phyloP scores from a whole-genome alignment of 2,329 filamentous ascomycete genomes.

The Pyrenophora seminiperda region DNA sequence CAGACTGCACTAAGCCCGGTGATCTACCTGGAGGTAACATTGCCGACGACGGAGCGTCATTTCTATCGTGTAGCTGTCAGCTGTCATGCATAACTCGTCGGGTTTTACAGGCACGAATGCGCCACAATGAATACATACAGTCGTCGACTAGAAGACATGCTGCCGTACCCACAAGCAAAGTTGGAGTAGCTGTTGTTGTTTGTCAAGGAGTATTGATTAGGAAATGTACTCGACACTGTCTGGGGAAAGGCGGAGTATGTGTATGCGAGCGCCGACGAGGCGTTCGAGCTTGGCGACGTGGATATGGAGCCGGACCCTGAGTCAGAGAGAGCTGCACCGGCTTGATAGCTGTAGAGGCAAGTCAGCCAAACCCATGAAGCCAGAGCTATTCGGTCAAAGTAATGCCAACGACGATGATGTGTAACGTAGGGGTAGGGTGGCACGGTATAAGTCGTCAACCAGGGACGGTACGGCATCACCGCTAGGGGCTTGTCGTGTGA shows the following conservation, averaged over 20 bases:
- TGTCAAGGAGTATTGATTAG: slow-evolving; percentile 37
- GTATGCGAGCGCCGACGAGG: slow-evolving; percentile 54
- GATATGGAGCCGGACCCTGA: slow-evolving; percentile 61
- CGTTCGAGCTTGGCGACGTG: slow-evolving; percentile 58
- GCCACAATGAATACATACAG: slow-evolving; percentile 52
- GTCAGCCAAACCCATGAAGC: slow-evolving; percentile 44
- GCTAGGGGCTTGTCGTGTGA: slow-evolving; percentile 52
- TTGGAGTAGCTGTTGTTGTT: slow-evolving; percentile 48
- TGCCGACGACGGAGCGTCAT: slow-evolving; percentile 54
- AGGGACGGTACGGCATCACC: slow-evolving; percentile 45
- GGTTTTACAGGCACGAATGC: slow-evolving; percentile 42
- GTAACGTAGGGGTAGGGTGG: slow-evolving; percentile 47
- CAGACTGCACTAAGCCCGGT: slow-evolving; percentile 49
- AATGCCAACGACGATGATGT: slow-evolving; percentile 47
- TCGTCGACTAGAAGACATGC: slow-evolving; percentile 49
- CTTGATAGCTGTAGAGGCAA: slow-evolving; percentile 55
- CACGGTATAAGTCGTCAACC: slow-evolving; percentile 49
- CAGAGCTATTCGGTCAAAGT: slow-evolving; percentile 31
- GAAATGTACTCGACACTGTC: slow-evolving; percentile 43
- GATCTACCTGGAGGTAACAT: slow-evolving; percentile 54
- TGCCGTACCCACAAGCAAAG: slow-evolving; percentile 45
- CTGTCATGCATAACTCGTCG: slow-evolving; percentile 44
- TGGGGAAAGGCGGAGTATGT: slow-evolving; percentile 48
- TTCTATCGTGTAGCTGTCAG: slow-evolving; percentile 48
- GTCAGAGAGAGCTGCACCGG: slow-evolving; percentile 59